Evolutionary conservation across 1,284 basidiomycete genomes (phyloP), one percentile per base, ranked within the genome.

Genomic region (Malassezia cuniculi): DNA sequence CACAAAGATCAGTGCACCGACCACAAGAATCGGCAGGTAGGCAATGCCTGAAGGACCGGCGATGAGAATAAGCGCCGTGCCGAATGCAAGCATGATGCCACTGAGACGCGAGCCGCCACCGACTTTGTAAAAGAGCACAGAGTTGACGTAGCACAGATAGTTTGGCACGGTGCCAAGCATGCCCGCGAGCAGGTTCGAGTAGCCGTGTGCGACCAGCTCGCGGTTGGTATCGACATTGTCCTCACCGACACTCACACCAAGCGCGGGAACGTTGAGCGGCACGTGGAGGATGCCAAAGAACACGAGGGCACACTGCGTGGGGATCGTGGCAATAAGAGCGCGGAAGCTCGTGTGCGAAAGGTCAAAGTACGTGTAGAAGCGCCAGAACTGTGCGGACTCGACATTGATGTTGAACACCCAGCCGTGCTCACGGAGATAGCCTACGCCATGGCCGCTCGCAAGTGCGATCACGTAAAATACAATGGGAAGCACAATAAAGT

Each of bases 241-340:
- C 61, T 84, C 80, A 52, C 82, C 76, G 26, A 97, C 72, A 7
- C 85, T 89, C n/a, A 97, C 83, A 75, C 86, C 81, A 8, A 97
- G 72, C 5, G 89, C 86, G 3, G 90, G 90, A 2, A 94, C 70
- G 31, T 68, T 68, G 31, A 68, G 57, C 9, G 66, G 66, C 8
- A 93, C 89, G 63, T 95, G 90, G 9, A 97, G 70, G 36, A 95
- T 79, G 49, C 93, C 86, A 69, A 90, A 89, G 66, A 89, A 87
- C 27, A 87, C 69, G 31, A 71, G 58, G 0, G 70, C 70, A n/a
- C 71, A 48, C 47, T 71, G 70, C 2, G 69, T 70, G 11, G 70
- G 70, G 40, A 71, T 58, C 1, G 70, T 71, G 9, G 62, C 60
- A 47, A 68, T 46, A 1, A 71, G 39, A 0, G 69, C 70, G 5